Conservation (phyloP, 1,284 basidiomycete species). For the Cutaneotrichosporon mucoides region DNA sequence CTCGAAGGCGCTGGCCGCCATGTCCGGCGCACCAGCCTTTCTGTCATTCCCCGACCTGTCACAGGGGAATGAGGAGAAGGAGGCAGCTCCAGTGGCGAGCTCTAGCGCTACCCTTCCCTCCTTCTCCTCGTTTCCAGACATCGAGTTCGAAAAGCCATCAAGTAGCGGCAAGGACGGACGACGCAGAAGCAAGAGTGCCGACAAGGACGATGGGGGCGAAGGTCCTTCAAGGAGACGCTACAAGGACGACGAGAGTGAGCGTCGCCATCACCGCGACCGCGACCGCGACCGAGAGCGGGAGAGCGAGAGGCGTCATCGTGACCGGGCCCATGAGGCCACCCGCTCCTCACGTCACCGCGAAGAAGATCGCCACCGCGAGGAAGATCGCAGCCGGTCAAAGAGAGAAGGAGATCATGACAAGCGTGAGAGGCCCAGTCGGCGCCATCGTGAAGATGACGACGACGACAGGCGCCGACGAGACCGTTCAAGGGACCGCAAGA, state of each 20-base stretch:
- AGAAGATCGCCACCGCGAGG: slow-evolving; percentile 2
- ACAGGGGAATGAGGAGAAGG: background rate
- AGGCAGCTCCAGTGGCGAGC: no score
- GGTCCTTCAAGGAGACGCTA: background rate
- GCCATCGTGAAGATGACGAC: background rate
- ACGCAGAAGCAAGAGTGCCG: background rate
- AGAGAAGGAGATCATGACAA: background rate
- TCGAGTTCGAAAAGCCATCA: slow-evolving; percentile 1
- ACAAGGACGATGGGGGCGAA: background rate
- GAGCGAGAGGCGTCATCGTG: background rate
- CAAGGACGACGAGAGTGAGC: background rate
- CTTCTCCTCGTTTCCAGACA: slow-evolving; percentile 22
- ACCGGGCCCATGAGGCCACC: background rate
- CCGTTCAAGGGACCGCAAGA: background rate
- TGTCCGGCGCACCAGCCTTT: slow-evolving; percentile 14
- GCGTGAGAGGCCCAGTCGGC: background rate
- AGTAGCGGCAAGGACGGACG: background rate
- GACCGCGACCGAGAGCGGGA: background rate
- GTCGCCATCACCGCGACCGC: background rate
- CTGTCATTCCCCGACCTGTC: slow-evolving; percentile 15
- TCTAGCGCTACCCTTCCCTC: background rate
- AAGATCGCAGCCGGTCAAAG: background rate
- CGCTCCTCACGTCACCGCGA: background rate
- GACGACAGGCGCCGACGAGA: slow-evolving; percentile 5
- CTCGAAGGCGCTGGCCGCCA: background rate